Base-by-base conservation (phyloP, 768 basidiomycete genomes). In the Podaxis carcinomalis region DNA sequence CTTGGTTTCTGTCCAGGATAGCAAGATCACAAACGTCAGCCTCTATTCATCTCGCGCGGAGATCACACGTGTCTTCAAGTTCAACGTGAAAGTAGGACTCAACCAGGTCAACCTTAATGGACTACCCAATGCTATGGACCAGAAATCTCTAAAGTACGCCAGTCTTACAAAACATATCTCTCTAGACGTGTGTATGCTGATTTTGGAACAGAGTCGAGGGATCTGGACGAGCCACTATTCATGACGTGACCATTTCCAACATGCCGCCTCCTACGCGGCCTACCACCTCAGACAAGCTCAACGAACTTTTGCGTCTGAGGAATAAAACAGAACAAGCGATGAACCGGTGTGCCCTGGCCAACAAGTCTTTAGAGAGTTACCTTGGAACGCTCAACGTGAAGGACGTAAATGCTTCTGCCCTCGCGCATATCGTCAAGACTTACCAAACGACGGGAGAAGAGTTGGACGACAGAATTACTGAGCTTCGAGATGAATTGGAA, bases 21-120 rank as follows among this genome's bases (percentile, higher is more conserved):
- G 78, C 69, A 76, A 72, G 57, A 77, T 81, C 21, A 63, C 66
- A 47, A 66, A 70, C 32, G 75, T 81, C 44, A 77, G 69, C 64
- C 67, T 81, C 13, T 81, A 80, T 65, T 62, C 78, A 6, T 69
- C 72, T 13, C 75, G 74, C 35, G 79, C 80, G 5, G 79, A 80
- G 63, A 65, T 80, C 27, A 76, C 74, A 16, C 76, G 78, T 23
- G 57, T 75, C 14, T 78, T 75, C 69, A 74, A 68, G 63, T 68
- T 79, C 62, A 62, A 62, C 9, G 73, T 77, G 5, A 69, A 75
- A 57, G 69, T 70, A 1, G 80, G 79, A 2, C 72, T 73, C 28
- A 81, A 80, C 62, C 73, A 76, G 36, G 71, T 82, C 21, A 72
- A 60, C 19, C 75, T 81, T 44, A 64, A 64, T 23, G 76, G 75